phyloP scores from a whole-genome alignment of 352 stramenopile species.

The Phytopythium chamaehyphon region DNA sequence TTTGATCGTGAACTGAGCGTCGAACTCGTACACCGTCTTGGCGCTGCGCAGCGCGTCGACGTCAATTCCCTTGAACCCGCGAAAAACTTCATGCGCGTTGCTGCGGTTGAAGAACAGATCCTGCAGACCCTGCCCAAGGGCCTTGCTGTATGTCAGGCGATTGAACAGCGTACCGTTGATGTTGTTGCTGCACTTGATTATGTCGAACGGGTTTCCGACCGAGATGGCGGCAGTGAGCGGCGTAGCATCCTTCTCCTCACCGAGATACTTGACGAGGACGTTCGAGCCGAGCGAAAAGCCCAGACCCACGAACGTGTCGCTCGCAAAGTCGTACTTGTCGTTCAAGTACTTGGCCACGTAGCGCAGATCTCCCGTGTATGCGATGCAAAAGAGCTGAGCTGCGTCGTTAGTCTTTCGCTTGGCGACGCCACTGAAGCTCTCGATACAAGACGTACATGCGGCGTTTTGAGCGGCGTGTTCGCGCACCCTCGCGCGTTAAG shows the following conservation, averaged over 20 bases:
- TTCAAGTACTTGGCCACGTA: conserved; percentile 31
- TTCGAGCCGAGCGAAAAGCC: conserved; percentile 76
- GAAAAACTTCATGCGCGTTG: conserved; percentile 62
- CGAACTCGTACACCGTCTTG: conserved; percentile 49
- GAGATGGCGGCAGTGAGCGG: conserved; percentile 47
- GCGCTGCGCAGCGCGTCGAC: conserved; percentile 29
- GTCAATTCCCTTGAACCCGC: conserved; percentile 36
- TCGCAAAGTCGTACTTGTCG: conserved; percentile 35
- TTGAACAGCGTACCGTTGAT: conserved; percentile 44
- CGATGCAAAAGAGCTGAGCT: conserved; percentile 54
- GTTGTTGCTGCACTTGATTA: conserved; percentile 42
- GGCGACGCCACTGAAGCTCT: background rate
- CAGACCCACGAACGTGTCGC: conserved; percentile 37
- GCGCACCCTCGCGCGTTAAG: conserved; percentile 71
- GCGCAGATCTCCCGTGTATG: conserved; percentile 66
- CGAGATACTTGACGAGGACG: conserved; percentile 71
- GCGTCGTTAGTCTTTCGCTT: background rate
- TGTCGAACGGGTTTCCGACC: conserved; percentile 68
- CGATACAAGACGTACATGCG: conserved; percentile 10
- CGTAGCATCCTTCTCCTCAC: conserved; percentile 36
- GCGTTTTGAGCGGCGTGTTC: conserved; percentile 48
- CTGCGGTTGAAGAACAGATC: conserved; percentile 59
- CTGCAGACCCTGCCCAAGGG: conserved; percentile 41
- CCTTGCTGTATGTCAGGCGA: conserved; percentile 48
- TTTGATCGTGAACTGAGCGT: conserved; percentile 57